Conservation (phyloP, 2,329 filamentous ascomycete genomes). For the Dactylellina sp. region DNA sequence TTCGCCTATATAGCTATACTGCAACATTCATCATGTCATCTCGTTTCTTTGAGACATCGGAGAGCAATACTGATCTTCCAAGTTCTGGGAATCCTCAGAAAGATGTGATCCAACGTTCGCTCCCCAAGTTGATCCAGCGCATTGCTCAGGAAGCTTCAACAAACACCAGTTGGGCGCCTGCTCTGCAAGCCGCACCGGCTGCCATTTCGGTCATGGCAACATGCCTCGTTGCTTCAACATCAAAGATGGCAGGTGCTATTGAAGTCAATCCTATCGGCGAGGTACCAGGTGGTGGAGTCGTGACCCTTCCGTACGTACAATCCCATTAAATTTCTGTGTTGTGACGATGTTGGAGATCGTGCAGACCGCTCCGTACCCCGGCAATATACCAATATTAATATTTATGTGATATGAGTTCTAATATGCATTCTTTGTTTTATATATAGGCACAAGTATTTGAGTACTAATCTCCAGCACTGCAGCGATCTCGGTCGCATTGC, state of each 20-base stretch:
- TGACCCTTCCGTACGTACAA: conserved; percentile 28
- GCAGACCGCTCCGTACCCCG: background rate
- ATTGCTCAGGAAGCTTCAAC: conserved; percentile 20
- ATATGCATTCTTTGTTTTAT: no score
- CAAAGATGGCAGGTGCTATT: conserved; percentile 25
- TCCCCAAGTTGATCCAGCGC: conserved; percentile 31
- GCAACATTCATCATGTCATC: background rate
- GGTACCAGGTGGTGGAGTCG: conserved; percentile 14
- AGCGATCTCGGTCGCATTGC: conserved; percentile 33
- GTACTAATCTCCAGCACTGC: conserved; percentile 41
- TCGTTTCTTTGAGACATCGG: conserved; percentile 11
- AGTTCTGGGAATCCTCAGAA: conserved; percentile 11
- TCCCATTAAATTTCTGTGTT: no score
- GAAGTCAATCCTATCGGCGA: conserved; percentile 17
- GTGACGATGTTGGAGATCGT: conserved; percentile 2
- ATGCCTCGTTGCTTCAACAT: conserved; percentile 35
- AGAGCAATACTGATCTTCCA: background rate
- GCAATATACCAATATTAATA: background rate
- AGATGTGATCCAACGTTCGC: conserved; percentile 14
- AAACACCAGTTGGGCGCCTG: conserved; percentile 28
- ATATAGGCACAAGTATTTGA: conserved; percentile 32
- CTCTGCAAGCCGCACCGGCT: conserved; percentile 25
- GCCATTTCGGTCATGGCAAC: conserved; percentile 44
- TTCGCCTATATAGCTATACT: background rate
- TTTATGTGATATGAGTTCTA: background rate